Evolutionary conservation across 768 basidiomycete genomes (phyloP), one percentile per base, ranked within the genome.

Genomic region (Steccherinum ochraceum): DNA sequence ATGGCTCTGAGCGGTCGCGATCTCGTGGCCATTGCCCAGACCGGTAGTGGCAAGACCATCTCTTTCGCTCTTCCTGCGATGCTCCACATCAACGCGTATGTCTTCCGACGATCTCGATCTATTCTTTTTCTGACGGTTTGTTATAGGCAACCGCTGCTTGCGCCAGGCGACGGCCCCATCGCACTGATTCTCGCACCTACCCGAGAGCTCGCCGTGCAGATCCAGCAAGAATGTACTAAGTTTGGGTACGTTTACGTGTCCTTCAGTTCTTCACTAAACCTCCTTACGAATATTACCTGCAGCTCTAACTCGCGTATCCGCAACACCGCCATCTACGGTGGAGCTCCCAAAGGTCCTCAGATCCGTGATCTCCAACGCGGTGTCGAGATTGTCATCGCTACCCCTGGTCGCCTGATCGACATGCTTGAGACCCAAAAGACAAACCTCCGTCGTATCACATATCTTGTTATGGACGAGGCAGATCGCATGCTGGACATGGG

Each of bases 401-500:
- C 96, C n/a, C 96, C 96, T 7, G 96, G 96, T 61, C 93, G 96
- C 57, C 76, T 99, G 58, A 99, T 99, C 59, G 96, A 99, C 66
- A 98, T 99, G 96, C 80, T 99, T 23, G 96, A 99, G 73, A 82
- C 81, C 1, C 85, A 89, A 64, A 96, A 96, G 73, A 98, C 94
- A 19, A 98, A 98, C 69, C 80, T 99, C 48, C 89, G 89, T 51
- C 86, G 96, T 40, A 78, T 99, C 51, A 99, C 96, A 19, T 99
- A 98, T 69, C 79, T 99, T 39, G 96, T 99, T 64, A 90, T 99
- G 84, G 96, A 99, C 64, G 96, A 99, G 70, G 96, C 96, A 42
- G 96, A 99, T 74, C 91, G 96, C 64, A 99, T 99, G 96, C 80
- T 99, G 56, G 96, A 99, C 75, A 99, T 99, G 96, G 96, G 96